Conservation (phyloP, 2,329 filamentous ascomycete species). For the Leptodontidium sp. region DNA sequence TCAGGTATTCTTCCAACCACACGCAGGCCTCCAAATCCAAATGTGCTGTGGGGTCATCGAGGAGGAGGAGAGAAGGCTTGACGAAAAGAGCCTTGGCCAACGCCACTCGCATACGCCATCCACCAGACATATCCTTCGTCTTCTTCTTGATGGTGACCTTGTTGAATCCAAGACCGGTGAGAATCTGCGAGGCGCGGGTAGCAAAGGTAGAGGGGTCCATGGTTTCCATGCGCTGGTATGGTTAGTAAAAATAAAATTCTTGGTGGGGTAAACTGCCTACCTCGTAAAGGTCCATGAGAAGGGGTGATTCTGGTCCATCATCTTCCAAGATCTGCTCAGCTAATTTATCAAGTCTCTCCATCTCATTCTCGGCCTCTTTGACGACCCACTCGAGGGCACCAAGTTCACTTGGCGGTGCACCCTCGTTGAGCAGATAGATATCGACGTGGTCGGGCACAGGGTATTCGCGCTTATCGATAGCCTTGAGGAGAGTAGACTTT, state of each 20-base stretch:
- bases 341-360: conserved; percentile 86
- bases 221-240: conserved; percentile 85
- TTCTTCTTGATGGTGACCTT: conserved; percentile 98
- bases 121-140: conserved; percentile 99
- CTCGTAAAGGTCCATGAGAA: conserved; percentile 95
- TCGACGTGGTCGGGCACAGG: conserved; percentile 96
- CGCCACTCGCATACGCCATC: conserved; percentile 99
- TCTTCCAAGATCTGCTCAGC: conserved; percentile 92
- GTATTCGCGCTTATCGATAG: conserved; percentile 91
- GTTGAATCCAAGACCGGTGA: conserved; percentile 99
- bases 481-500: conserved; percentile 97
- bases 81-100: conserved; percentile 98
- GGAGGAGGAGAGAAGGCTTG: conserved; percentile 92
- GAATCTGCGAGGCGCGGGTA: conserved; percentile 92
- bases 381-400: conserved; percentile 98
- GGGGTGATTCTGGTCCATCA: conserved; percentile 88
- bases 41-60: conserved; percentile 98
- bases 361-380: conserved; percentile 89
- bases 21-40: conserved; percentile 99
- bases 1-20: conserved; percentile 99
- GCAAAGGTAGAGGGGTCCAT: conserved; percentile 99
- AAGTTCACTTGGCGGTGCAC: conserved; percentile 85
- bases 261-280: conserved; percentile 59
- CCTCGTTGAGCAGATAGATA: conserved; percentile 98
- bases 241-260: conserved; percentile 33